phyloP scores from a whole-genome alignment of 192 early-diverging fungal genomes.

The Coemansia reversa region DNA sequence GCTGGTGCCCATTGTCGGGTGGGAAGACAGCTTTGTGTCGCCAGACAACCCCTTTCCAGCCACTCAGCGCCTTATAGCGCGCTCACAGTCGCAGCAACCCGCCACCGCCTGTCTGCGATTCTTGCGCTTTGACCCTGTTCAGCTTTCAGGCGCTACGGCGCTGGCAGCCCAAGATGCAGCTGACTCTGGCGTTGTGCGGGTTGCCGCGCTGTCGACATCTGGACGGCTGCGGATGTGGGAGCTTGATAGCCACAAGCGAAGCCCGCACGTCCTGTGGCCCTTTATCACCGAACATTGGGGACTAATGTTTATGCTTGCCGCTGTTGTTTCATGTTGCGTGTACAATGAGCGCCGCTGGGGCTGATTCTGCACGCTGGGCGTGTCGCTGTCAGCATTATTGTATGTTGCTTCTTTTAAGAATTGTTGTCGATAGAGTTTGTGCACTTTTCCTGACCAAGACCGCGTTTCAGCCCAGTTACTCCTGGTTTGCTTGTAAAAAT shows the following conservation, averaged over 20 bases:
- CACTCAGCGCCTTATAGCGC: conserved; percentile 35
- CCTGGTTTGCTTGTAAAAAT: not conserved
- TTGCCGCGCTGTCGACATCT: conserved; percentile 29
- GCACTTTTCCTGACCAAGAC: not conserved
- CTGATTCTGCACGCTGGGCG: conserved; percentile 11
- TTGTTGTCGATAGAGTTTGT: not conserved
- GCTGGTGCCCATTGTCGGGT: conserved; percentile 26
- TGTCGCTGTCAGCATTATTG: not conserved
- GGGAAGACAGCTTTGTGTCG: conserved; percentile 45
- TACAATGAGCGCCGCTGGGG: conserved; percentile 53
- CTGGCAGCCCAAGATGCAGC: conserved; percentile 3
- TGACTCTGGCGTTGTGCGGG: conserved; percentile 13
- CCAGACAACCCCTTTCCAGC: conserved; percentile 44
- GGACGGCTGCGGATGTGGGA: conserved; percentile 50
- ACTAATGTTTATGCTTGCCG: conserved; percentile 50
- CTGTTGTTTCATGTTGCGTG: conserved; percentile 47
- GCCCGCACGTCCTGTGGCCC: conserved; percentile 52
- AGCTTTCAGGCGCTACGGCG: conserved; percentile 12
- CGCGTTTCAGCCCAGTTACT: not conserved
- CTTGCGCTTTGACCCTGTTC: conserved; percentile 35
- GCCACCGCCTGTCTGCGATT: conserved; percentile 47
- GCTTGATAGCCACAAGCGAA: conserved; percentile 43
- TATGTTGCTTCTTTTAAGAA: not conserved
- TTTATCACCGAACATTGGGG: conserved; percentile 54
- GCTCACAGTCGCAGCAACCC: conserved; percentile 33